Evolutionary conservation across 306 rosid species (phyloP).

Genomic region (Vicia sativa): DNA sequence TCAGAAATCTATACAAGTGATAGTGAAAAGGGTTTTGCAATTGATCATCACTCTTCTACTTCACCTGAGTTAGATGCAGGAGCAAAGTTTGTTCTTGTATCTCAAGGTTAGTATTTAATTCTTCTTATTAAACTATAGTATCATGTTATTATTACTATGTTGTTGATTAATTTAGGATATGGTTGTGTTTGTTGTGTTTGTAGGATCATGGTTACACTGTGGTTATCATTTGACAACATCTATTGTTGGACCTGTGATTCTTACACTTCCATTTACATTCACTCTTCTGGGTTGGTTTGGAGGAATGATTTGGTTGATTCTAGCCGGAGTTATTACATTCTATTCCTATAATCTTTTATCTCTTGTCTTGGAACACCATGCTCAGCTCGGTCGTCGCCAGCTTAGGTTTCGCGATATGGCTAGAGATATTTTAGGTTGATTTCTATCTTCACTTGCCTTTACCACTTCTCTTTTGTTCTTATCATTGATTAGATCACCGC

Average conservation of each 20-base stretch:
- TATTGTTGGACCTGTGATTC: conserved; percentile 66
- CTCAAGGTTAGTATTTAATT: conserved; percentile 51
- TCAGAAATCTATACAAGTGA: conserved; percentile 42
- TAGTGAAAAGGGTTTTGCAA: conserved; percentile 47
- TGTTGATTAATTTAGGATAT: conserved; percentile 31
- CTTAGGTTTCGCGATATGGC: conserved; percentile 78
- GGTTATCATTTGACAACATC: conserved; percentile 88
- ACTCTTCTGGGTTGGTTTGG: conserved; percentile 75
- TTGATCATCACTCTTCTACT: conserved; percentile 34
- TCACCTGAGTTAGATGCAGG: conserved; percentile 68
- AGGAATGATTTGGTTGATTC: conserved; percentile 61
- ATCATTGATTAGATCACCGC: not conserved
- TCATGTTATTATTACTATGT: not conserved
- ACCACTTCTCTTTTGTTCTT: conserved; percentile 6
- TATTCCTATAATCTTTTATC: conserved; percentile 82
- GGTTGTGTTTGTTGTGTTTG: conserved; percentile 18
- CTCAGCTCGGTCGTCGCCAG: conserved; percentile 68
- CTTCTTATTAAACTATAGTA: not conserved
- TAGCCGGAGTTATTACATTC: conserved; percentile 58
- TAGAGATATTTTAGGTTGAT: conserved; percentile 58
- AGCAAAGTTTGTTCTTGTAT: conserved; percentile 75
- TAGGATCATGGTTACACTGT: conserved; percentile 89
- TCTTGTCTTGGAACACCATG: conserved; percentile 71
- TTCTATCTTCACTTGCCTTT: not conserved
- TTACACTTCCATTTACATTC: conserved; percentile 69